A percentile compares a stretch with the other conserved stretches of the same genome.
Evolutionary conservation across 1,284 basidiomycete species (phyloP).

Genomic region (Trametes polyzona): DNA sequence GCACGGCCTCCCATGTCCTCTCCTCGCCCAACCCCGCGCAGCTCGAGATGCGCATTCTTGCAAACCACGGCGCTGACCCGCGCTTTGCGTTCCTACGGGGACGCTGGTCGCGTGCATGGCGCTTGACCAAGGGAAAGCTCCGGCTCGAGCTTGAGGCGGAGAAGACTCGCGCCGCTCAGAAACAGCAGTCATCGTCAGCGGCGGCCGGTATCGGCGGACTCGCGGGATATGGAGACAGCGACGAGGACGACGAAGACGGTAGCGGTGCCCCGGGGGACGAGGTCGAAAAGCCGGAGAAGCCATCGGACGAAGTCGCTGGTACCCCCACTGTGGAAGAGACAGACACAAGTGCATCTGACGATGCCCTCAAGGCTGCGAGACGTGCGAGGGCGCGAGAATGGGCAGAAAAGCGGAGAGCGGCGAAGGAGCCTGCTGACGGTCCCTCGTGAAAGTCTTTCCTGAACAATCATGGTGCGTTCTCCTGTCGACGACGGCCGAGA

Average conservation of each 20-base stretch:
- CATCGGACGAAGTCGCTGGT: background rate
- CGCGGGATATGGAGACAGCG: slow-evolving; percentile 63
- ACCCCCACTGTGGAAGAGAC: background rate
- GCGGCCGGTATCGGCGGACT: slow-evolving; percentile 47
- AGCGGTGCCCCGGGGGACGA: background rate
- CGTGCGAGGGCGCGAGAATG: slow-evolving; percentile 59
- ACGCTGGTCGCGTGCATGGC: slow-evolving; percentile 71
- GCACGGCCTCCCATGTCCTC: slow-evolving; percentile 71
- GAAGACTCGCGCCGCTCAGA: slow-evolving; percentile 34
- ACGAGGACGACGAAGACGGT: slow-evolving; percentile 33
- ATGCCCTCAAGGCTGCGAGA: slow-evolving; percentile 49
- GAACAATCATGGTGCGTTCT: background rate
- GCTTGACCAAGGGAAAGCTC: slow-evolving; percentile 47
- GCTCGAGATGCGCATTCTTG: slow-evolving; percentile 85
- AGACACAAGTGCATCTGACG: slow-evolving; percentile 25
- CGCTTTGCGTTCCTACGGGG: slow-evolving; percentile 82
- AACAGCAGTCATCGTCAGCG: background rate
- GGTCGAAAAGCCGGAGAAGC: slow-evolving; percentile 5
- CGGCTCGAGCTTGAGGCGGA: slow-evolving; percentile 41
- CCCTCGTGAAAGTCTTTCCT: background rate
- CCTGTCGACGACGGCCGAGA: too few species aligned
- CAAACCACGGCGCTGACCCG: slow-evolving; percentile 75
- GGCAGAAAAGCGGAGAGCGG: slow-evolving; percentile 49
- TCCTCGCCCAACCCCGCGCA: slow-evolving; percentile 75
- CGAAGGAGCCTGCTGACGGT: background rate